Base-by-base conservation (phyloP, 1,139 yeast species). In the Suhomyces bokatorum region DNA sequence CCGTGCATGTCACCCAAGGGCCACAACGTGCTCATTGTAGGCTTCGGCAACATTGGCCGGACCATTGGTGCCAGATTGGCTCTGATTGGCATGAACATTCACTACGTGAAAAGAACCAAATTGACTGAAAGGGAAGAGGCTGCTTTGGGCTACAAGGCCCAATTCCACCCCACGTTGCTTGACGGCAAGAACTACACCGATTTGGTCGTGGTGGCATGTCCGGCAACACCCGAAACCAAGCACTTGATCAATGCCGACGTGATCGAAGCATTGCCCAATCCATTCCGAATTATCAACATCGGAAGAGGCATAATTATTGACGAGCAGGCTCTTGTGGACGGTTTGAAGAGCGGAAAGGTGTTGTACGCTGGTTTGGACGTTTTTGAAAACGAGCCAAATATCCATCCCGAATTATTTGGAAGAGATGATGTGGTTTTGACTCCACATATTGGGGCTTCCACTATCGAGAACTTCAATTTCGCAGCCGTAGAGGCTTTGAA, bases 31-130 rank as follows among this genome's bases (percentile, higher is more conserved):
- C 82, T 87, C 5, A 76, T 88, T 35, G 79, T 86, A 2, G 96
- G 96, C 0, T 83, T 87, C 57, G 96, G 96, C 2, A 73, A 80
- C 34, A 87, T 88, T 55, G 96, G 96, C 6, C 75, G 75, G 57
- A 72, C 76, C 31, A 79, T 86, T 42, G 95, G 83, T 3, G 60
- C 66, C 39, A 72, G 86, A 53, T 70, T 87, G 52, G 49, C 68
- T 28, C 69, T 68, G 9, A 66, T 88, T 35, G 91, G 90, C 6
- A 84, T 87, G 90, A 66, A 78, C 16, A 73, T 87, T 28, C 77
- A 77, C 53, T 86, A 85, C 56, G 75, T 78, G 48, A 85, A 85
- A 56, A 70, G 93, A 53, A 68, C 70, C 0, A 67, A 69, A 30
- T 65, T 85, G 37, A 45, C 77, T 0, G 55, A 51, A 1, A 64